phyloP scores from a whole-genome alignment of 148 eudicot species.

The Fagopyrum esculentum region DNA sequence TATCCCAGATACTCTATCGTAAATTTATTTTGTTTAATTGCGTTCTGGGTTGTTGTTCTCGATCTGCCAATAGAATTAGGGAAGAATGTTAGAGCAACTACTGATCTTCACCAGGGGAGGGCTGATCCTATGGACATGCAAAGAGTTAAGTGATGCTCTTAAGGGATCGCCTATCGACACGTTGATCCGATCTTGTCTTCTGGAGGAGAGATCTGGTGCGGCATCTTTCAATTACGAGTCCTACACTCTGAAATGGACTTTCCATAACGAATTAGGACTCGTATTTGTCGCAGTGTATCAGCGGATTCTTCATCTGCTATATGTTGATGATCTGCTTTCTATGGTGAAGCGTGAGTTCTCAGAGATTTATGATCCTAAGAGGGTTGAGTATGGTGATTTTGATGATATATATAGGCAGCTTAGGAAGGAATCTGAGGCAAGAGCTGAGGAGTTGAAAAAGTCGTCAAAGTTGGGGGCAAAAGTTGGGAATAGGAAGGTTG shows the following conservation, averaged over 20 bases:
- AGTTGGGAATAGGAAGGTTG: constrained; percentile 53
- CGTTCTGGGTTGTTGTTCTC: background rate
- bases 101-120: constrained; percentile 97
- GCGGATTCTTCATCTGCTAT: constrained; percentile 69
- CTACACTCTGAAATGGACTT: constrained; percentile 95
- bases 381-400: constrained; percentile 61
- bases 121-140: constrained; percentile 92
- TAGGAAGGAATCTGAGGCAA: constrained; percentile 85
- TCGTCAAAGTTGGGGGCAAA: constrained; percentile 54
- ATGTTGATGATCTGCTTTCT: constrained; percentile 85
- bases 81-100: constrained; percentile 77
- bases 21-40: background rate
- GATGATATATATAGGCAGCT: constrained; percentile 78
- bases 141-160: constrained; percentile 79
- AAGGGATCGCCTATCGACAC: constrained; percentile 93
- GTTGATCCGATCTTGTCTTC: constrained; percentile 82
- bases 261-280: constrained; percentile 89
- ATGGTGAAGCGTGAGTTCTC: constrained; percentile 90
- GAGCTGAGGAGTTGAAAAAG: constrained; percentile 86
- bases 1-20: background rate
- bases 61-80: background rate
- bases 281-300: constrained; percentile 98
- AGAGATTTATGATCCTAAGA: constrained; percentile 68
- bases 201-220: constrained; percentile 92
- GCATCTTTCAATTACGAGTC: constrained; percentile 71